Evolutionary conservation across 2,329 filamentous ascomycete species (phyloP), one percentile per base, ranked within the genome.

Genomic region (Ilyonectria robusta): DNA sequence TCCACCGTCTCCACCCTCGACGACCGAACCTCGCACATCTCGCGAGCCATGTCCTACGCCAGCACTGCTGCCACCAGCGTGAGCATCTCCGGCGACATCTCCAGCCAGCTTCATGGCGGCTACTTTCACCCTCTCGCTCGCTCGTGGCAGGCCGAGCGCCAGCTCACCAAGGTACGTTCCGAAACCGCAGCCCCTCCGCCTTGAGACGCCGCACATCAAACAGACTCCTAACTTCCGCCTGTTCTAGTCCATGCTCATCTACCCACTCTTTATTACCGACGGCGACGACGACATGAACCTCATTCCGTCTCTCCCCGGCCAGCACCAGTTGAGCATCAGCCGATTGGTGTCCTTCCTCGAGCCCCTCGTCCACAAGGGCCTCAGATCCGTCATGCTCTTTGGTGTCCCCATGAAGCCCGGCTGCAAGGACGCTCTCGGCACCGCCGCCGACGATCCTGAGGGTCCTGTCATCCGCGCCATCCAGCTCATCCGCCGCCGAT

Each of bases 191-290:
- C 46, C 31, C 17, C 33, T 7, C 15, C 37, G 33, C 13, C 56
- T 17, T 19, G 50, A 51, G 15, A 53, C 26, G 19, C 23, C 5
- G 42, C 31, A 19, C 46, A 40, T 37, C 26, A 35, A 59, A 47
- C 53, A 26, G 11, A 31, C 59, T 33, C 56, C 71, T 76, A 67
- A 76, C 67, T 33, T 44, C 7, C 3, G 31, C 40, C 10, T 48
- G 9, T 21, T 67, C 10, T 76, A 97, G 94, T 96, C 95, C 42
- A 98, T 98, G 96, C 92, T 99, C 77, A 98, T 99, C 77, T 98
- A 97, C 83, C 96, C 96, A 13, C 88, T 99, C 72, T 99, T 99
- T 85, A 90, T 99, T 72, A 97, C 96, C 76, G 96, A 99, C 82
- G 90, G 93, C 78, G 93, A 95, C 40, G 94, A 98, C 77, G 95